Conservation (phyloP, 2,329 filamentous ascomycete genomes). For the Diplodia sapinea region DNA sequence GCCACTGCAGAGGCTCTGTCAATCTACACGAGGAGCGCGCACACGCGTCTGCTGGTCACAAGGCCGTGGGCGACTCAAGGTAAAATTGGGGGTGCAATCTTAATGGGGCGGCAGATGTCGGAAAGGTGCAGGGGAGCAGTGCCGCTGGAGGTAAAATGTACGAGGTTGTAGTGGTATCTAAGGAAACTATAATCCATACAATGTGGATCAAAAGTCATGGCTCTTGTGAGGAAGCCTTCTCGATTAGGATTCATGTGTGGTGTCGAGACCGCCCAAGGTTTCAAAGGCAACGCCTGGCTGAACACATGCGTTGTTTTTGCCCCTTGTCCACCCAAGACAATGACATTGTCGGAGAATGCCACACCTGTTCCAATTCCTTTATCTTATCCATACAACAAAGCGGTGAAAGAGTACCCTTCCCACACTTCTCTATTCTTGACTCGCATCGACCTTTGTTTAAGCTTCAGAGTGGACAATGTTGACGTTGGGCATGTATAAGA, state of each 20-base stretch:
- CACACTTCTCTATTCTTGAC: not conserved
- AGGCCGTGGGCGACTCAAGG: conserved; percentile 11
- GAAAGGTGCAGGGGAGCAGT: not conserved
- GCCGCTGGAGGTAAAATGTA: not conserved
- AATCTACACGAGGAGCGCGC: conserved; percentile 19
- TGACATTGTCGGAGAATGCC: not conserved
- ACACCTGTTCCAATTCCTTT: not conserved
- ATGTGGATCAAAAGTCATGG: not conserved
- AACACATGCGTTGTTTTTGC: too few species aligned
- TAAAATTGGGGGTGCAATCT: not conserved
- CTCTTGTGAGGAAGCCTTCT: not conserved
- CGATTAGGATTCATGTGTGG: not conserved
- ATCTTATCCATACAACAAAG: not conserved
- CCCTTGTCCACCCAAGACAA: not conserved
- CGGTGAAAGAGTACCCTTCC: not conserved
- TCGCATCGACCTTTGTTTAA: not conserved
- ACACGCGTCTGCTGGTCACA: conserved; percentile 26
- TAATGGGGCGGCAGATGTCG: not conserved
- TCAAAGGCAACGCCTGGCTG: not conserved
- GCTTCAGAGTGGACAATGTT: not conserved
- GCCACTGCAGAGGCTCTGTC: not conserved
- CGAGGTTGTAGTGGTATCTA: not conserved
- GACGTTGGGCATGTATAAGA: not conserved
- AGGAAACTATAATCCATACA: not conserved
- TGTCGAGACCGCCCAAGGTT: not conserved